Percentiles rank a stretch among this genome's conserved stretches.
phyloP scores from a whole-genome alignment of 2,329 filamentous ascomycete species.

The Chalaropsis ovoidea region DNA sequence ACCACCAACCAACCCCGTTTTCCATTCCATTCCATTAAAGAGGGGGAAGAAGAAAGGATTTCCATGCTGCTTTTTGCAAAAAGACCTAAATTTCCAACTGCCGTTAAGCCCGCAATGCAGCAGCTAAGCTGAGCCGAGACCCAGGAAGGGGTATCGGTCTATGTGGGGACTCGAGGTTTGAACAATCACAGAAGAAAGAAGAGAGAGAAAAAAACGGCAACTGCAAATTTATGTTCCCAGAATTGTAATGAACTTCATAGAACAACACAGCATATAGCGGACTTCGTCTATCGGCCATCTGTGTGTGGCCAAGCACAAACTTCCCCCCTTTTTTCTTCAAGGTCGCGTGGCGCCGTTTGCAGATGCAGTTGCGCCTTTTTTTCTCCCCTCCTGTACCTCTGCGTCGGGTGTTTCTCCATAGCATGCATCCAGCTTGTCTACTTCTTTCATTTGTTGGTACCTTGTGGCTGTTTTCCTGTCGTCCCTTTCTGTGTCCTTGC shows the following conservation, averaged over 20 bases:
- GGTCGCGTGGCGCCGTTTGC: background rate
- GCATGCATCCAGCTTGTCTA: background rate
- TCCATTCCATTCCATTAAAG: background rate
- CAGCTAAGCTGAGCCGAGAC: background rate
- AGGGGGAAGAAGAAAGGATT: background rate
- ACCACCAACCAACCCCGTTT: too few relatives aligned
- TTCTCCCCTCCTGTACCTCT: background rate
- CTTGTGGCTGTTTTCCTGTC: too few relatives aligned
- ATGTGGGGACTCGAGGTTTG: too few relatives aligned
- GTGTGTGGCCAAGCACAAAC: background rate
- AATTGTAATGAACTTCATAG: too few relatives aligned
- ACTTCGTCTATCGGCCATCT: too few relatives aligned
- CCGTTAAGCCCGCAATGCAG: background rate
- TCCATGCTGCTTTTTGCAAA: background rate
- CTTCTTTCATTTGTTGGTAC: background rate
- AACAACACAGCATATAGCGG: too few relatives aligned
- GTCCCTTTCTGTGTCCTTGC: too few relatives aligned
- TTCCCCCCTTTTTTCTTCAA: conserved; percentile 10
- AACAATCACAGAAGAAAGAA: background rate
- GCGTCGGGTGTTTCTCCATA: background rate
- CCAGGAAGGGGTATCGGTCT: background rate
- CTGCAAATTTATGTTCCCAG: background rate
- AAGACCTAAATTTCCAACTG: background rate
- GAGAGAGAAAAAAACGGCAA: background rate
- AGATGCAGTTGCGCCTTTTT: background rate